Conservation (phyloP, 257 asterid genomes). For the Jasminum sambac region DNA sequence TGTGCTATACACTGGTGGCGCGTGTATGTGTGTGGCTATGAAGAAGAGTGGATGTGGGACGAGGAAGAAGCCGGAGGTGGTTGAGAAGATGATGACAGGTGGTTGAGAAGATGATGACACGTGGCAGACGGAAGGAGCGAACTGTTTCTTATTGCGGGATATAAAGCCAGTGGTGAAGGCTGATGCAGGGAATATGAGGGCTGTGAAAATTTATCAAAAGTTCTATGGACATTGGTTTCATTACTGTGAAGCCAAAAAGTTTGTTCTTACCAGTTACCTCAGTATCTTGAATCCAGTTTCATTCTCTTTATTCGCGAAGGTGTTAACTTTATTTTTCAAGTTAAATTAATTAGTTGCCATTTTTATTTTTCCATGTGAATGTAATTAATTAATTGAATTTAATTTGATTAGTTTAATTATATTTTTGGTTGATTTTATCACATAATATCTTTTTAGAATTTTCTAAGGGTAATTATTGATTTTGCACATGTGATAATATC, state of each 20-base stretch:
- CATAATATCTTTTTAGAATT: no score
- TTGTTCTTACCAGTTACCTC: slow-evolving; percentile 88
- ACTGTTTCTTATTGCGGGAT: slow-evolving; percentile 55
- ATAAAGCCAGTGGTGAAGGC: slow-evolving; percentile 55
- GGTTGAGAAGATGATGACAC: not conserved
- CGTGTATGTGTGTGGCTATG: slow-evolving; percentile 18
- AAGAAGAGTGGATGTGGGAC: slow-evolving; percentile 24
- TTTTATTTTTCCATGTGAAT: no score
- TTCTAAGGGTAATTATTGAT: no score
- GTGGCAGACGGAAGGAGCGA: slow-evolving; percentile 33
- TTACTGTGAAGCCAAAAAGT: slow-evolving; percentile 73
- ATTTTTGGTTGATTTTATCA: no score
- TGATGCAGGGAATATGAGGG: slow-evolving; percentile 70
- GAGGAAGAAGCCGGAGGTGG: slow-evolving; percentile 5
- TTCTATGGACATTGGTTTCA: slow-evolving; percentile 65
- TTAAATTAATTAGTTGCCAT: no score
- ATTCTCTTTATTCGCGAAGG: slow-evolving; percentile 74
- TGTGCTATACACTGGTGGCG: slow-evolving; percentile 22
- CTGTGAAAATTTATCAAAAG: slow-evolving; percentile 34
- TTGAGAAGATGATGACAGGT: not conserved
- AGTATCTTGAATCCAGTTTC: slow-evolving; percentile 72
- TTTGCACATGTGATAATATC: no score
- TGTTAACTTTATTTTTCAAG: not conserved
- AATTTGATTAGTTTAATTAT: no score
- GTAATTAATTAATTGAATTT: no score